A percentile compares a stretch with the other conserved stretches of the same genome.
phyloP scores from a whole-genome alignment of 169 alveolate genomes.

The Eimeria mitis region DNA sequence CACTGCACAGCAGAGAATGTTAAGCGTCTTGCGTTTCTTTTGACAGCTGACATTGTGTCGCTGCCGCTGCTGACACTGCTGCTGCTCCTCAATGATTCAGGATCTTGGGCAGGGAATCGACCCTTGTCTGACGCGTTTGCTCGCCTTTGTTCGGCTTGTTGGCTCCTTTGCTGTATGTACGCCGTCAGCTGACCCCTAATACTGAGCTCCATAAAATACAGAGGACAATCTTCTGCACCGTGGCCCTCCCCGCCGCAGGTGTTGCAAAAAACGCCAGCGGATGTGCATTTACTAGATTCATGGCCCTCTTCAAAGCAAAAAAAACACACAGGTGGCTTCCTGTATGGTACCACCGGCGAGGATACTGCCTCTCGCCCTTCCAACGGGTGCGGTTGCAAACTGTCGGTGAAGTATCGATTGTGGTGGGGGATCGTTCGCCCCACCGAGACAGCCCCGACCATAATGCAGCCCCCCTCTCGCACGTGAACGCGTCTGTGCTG shows the following conservation, averaged over 20 bases:
- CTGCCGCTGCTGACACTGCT: background rate
- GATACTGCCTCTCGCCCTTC: background rate
- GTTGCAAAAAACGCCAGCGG: background rate
- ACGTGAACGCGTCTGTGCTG: background rate
- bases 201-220: slow-evolving; percentile 46
- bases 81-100: background rate
- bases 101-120: slow-evolving; percentile 50
- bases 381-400: background rate
- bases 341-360: background rate
- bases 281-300: background rate
- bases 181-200: slow-evolving; percentile 31
- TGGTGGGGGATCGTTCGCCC: background rate
- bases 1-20: slow-evolving; percentile 23
- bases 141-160: background rate
- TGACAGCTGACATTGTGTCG: background rate
- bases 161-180: slow-evolving; percentile 6
- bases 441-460: background rate
- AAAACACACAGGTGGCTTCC: background rate
- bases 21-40: background rate
- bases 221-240: slow-evolving; percentile 21
- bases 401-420: slow-evolving; percentile 19
- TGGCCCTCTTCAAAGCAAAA: slow-evolving; percentile 47
- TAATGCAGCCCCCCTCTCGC: background rate
- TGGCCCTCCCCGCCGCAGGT: slow-evolving; percentile 51
- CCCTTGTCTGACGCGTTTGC: background rate